phyloP scores from a whole-genome alignment of 78 protist genomes.

The Planoprotostelium fungivorum region DNA sequence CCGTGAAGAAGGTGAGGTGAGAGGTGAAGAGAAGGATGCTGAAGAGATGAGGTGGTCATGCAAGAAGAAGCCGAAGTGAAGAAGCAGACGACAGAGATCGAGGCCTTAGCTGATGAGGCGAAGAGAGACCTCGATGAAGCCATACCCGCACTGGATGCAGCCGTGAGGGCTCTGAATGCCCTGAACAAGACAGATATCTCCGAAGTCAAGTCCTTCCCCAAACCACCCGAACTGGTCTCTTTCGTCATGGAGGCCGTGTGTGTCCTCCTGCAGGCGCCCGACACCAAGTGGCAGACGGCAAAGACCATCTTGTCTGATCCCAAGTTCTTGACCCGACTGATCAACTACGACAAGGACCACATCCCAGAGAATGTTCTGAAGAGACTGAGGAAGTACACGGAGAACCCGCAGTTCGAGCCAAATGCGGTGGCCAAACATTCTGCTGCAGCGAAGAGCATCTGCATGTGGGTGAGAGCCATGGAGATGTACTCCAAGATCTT shows the following conservation, averaged over 20 bases:
- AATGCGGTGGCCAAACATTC: conserved; percentile 45
- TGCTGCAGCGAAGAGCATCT: conserved; percentile 29
- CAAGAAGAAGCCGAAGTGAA: conserved; percentile 46
- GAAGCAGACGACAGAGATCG: neutral
- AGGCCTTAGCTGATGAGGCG: conserved; percentile 48
- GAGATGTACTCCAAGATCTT: conserved; percentile 31
- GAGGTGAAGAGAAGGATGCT: conserved; percentile 34
- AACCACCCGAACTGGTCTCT: conserved; percentile 73
- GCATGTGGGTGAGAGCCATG: conserved; percentile 76
- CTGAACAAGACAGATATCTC: conserved; percentile 59
- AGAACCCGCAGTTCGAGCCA: conserved; percentile 30
- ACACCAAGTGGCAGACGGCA: conserved; percentile 70
- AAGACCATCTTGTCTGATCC: conserved; percentile 58
- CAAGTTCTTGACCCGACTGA: conserved; percentile 39
- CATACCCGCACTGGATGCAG: conserved; percentile 72
- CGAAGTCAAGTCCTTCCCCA: conserved; percentile 61
- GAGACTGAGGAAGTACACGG: conserved; percentile 22
- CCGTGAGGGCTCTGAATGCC: conserved; percentile 58
- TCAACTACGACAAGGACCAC: conserved; percentile 47
- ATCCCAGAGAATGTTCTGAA: conserved; percentile 42
- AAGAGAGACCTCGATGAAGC: conserved; percentile 70
- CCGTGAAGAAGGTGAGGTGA: conserved; percentile 51
- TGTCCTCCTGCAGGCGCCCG: conserved; percentile 39
- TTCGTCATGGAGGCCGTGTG: conserved; percentile 56
- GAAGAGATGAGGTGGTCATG: conserved; percentile 29